A percentile compares a stretch with the other conserved stretches of the same genome.
phyloP scores from a whole-genome alignment of 2,329 filamentous ascomycete species.

The Mariannaea sp. region DNA sequence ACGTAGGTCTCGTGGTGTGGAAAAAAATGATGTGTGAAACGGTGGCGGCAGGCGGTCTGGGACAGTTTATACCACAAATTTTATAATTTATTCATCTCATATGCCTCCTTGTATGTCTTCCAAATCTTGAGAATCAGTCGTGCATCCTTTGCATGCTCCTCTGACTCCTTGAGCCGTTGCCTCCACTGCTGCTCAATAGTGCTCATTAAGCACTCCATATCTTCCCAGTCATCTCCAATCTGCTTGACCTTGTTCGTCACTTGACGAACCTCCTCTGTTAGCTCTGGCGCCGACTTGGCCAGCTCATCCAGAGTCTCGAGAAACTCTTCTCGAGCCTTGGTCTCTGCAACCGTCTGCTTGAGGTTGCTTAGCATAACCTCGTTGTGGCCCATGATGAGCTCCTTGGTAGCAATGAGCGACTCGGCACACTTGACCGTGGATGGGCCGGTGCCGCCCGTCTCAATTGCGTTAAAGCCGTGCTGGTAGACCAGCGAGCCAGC shows the following conservation, averaged over 20 bases:
- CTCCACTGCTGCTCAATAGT: too few relatives aligned
- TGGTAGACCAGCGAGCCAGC: slow-evolving; percentile 14
- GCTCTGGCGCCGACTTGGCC: background rate
- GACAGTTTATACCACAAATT: too few relatives aligned
- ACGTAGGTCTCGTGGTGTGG: too few relatives aligned
- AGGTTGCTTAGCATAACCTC: background rate
- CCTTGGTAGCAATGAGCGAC: background rate
- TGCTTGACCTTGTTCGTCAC: background rate
- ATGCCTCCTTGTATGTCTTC: too few relatives aligned
- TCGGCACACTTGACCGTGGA: background rate
- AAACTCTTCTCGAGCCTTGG: background rate
- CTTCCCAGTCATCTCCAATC: background rate
- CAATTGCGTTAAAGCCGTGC: slow-evolving; percentile 19
- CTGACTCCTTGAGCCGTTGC: too few relatives aligned
- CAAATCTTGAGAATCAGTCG: too few relatives aligned
- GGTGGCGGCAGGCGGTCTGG: too few relatives aligned
- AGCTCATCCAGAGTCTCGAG: background rate
- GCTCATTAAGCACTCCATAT: too few relatives aligned
- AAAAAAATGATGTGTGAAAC: too few relatives aligned
- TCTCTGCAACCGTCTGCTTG: background rate
- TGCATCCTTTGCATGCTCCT: too few relatives aligned
- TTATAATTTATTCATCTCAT: too few relatives aligned
- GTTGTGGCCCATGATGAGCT: background rate
- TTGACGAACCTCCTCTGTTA: background rate
- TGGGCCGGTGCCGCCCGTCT: slow-evolving; percentile 9